Evolutionary conservation across 345 rosid species (phyloP), one percentile per base, ranked within the genome.

Genomic region (Pistacia vera): DNA sequence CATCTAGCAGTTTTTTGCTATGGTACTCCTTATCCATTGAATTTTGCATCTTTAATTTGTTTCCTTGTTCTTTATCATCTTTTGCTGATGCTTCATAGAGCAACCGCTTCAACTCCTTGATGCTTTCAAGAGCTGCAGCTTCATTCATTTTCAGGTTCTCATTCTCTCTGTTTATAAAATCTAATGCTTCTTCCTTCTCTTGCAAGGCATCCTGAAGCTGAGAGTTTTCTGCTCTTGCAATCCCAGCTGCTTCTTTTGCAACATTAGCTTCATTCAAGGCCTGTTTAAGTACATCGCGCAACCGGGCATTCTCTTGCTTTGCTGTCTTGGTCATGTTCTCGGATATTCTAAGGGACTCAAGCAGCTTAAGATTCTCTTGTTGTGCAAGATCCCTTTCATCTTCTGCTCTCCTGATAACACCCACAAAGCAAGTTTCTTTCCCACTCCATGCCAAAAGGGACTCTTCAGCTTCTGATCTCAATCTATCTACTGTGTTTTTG

Each of bases 241-340:
- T 88, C 59, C 77, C 88, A 1, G 94, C 93, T 1, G 98, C 98
- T 80, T 89, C 99, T 85, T 92, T 96, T 0, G 99, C 95, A 3
- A 84, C 92, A 70, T 84, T 96, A 13, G 99, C 92, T 81, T 96
- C 99, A 20, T 85, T 96, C 0, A 96, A 74, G 0, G 99, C 99
- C 46, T 93, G 97, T 65, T 96, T 96, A 30, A 96, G 89, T 52
- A 91, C 91, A 78, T 93, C 97, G 8, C 97, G 79, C 59, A 96
- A 59, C 48, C 88, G 90, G 11, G 80, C 84, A 62, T 81, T 89
- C 85, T 96, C 99, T 28, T 93, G 90, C 56, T 87, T 92, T 4
- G 85, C 83, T 3, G 80, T 70, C 63, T 66, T 83, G 72, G 69
- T 85, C 76, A 59, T 49, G 55, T 78, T 83, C 73, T 93, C 91